These are phyloP conservation scores for Lactifluus echinatus DNA, from an alignment of 768 basidiomycete genomes.

Conservation along the genomic window DNA sequence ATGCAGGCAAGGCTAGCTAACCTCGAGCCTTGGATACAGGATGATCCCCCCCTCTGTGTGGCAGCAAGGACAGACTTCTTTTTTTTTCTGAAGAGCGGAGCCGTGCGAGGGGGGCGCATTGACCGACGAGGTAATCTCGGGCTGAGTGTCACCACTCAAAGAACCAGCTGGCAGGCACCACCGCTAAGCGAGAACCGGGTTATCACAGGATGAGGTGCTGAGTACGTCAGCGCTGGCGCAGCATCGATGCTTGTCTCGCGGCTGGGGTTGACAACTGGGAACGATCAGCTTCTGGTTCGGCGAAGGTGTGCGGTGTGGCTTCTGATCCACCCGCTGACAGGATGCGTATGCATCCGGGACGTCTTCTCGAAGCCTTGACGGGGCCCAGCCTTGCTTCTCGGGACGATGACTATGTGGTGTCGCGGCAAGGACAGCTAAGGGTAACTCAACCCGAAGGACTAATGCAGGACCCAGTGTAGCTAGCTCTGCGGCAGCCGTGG, in stretches of 20 bases:
- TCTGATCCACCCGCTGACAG: neutral
- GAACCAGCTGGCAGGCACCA: neutral
- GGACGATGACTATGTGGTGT: neutral
- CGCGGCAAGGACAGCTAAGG: neutral
- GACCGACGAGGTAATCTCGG: neutral
- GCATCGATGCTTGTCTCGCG: neutral
- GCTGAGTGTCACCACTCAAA: neutral
- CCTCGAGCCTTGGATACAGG: neutral
- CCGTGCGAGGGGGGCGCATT: no score
- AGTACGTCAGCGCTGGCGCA: neutral
- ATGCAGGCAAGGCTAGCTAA: neutral
- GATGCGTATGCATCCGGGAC: neutral
- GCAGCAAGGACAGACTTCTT: neutral
- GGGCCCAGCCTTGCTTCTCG: neutral
- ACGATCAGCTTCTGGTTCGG: neutral
- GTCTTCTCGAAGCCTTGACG: neutral
- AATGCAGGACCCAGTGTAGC: neutral
- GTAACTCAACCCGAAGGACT: neutral
- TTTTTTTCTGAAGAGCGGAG: no score
- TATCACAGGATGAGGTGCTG: neutral
- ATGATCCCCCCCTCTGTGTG: neutral
- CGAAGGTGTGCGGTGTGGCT: neutral
- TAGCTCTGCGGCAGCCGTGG: neutral
- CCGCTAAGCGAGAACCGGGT: neutral
- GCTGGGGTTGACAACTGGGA: neutral